Percentiles rank a stretch among this genome's conserved stretches.
These are phyloP conservation scores for Boletus edulis DNA, from an alignment of 768 basidiomycete genomes.

Conservation along the genomic window DNA sequence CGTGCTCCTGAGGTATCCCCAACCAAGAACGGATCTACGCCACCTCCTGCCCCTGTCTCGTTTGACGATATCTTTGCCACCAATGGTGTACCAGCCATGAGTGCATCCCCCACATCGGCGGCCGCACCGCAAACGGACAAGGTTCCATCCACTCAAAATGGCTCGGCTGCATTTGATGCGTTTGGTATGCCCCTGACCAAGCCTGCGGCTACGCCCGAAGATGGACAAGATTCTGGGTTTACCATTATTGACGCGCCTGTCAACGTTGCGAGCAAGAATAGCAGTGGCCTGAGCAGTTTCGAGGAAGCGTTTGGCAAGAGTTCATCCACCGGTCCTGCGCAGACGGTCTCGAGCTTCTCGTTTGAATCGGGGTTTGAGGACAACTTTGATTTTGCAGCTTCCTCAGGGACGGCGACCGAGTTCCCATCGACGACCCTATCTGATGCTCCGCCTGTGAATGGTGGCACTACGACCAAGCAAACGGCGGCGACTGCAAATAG, in stretches of 20 bases:
- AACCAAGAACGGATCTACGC: slow-evolving; percentile 10
- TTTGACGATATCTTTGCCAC: slow-evolving; percentile 56
- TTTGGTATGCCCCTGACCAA: slow-evolving; percentile 37
- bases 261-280: slow-evolving; percentile 11
- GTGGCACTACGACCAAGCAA: slow-evolving; percentile 14
- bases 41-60: slow-evolving; percentile 22
- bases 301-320: slow-evolving; percentile 72
- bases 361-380: slow-evolving; percentile 68
- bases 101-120: slow-evolving; percentile 15
- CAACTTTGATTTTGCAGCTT: slow-evolving; percentile 59
- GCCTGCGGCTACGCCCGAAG: slow-evolving; percentile 15
- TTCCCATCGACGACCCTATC: slow-evolving; percentile 28
- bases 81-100: slow-evolving; percentile 20
- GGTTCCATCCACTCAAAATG: slow-evolving; percentile 13
- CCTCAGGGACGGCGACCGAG: slow-evolving; percentile 33
- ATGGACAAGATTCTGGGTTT: slow-evolving; percentile 19
- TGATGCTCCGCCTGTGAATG: slow-evolving; percentile 24
- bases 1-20: slow-evolving; percentile 15
- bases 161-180: slow-evolving; percentile 31
- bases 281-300: slow-evolving; percentile 52
- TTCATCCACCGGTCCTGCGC: slow-evolving; percentile 36
- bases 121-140: slow-evolving; percentile 18
- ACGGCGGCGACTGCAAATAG: slow-evolving; percentile 6
- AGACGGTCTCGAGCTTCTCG: slow-evolving; percentile 41
- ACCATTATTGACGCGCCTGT: slow-evolving; percentile 16